Conservation (phyloP, 768 basidiomycete genomes). For the Boletus edulis region DNA sequence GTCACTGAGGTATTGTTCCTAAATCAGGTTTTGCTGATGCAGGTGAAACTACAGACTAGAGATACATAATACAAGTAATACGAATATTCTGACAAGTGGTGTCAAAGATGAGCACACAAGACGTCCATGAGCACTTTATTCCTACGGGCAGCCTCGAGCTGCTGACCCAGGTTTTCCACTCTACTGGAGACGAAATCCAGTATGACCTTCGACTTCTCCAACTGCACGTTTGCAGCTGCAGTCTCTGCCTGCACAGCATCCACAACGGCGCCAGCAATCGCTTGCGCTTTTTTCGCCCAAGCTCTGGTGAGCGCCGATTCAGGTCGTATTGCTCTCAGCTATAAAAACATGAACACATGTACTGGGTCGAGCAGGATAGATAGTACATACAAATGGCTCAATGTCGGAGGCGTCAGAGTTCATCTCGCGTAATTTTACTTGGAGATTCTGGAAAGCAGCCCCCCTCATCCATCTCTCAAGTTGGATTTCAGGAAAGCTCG, state of each 20-base stretch:
- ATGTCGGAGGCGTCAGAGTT: neutral
- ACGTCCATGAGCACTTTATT: neutral
- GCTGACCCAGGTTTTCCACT: neutral
- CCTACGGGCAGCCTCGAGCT: neutral
- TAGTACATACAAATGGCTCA: neutral
- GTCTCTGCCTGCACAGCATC: neutral
- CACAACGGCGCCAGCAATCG: neutral
- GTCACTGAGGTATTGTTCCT: no score
- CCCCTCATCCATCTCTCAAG: neutral
- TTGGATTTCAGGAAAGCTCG: neutral
- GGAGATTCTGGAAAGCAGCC: neutral
- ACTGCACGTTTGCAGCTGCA: neutral
- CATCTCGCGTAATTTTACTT: neutral
- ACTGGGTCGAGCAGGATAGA: neutral
- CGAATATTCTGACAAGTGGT: no score
- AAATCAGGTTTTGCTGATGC: no score
- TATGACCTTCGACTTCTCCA: neutral
- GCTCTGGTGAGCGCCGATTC: neutral
- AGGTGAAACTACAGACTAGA: neutral
- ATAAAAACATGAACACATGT: no score
- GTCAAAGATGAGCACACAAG: neutral
- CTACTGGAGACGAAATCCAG: neutral
- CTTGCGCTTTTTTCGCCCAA: neutral
- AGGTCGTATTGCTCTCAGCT: neutral
- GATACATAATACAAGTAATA: neutral